Evolutionary conservation across 2,329 filamentous ascomycete species (phyloP).

Genomic region (Coniochaeta pulveracea): DNA sequence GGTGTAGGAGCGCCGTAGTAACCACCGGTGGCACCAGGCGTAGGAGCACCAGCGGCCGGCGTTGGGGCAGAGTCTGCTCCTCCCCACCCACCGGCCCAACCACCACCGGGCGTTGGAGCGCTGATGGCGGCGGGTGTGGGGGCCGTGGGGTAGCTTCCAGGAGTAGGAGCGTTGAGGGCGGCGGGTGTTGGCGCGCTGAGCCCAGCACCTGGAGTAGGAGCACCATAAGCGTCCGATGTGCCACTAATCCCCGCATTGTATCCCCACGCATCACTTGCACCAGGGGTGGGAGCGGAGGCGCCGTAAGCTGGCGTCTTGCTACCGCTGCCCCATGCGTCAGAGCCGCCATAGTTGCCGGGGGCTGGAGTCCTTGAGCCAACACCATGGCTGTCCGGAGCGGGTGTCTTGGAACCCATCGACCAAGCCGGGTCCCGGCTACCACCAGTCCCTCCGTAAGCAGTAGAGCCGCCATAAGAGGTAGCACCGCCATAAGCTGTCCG

Average conservation of each 20-base stretch:
- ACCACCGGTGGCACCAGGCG: conserved; percentile 52
- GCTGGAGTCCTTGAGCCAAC: conserved; percentile 59
- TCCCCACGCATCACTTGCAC: conserved; percentile 49
- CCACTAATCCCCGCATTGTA: conserved; percentile 40
- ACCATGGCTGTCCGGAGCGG: conserved; percentile 52
- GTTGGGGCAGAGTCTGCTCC: conserved; percentile 52
- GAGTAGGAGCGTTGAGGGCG: conserved; percentile 58
- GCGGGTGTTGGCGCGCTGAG: conserved; percentile 50
- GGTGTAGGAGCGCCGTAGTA: conserved; percentile 55
- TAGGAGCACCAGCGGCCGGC: conserved; percentile 54
- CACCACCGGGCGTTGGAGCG: conserved; percentile 59
- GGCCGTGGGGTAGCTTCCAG: conserved; percentile 55
- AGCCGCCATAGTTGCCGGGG: conserved; percentile 32
- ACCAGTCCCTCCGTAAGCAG: conserved; percentile 56
- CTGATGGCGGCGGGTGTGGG: conserved; percentile 49
- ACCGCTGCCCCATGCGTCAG: conserved; percentile 56
- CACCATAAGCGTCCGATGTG: conserved; percentile 48
- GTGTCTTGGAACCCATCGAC: conserved; percentile 66
- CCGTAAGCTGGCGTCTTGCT: conserved; percentile 72
- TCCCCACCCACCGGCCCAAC: conserved; percentile 48
- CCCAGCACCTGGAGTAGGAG: conserved; percentile 52
- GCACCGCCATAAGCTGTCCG: conserved; percentile 62
- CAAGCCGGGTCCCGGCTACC: conserved; percentile 65
- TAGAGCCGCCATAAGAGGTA: conserved; percentile 59
- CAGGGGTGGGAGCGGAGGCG: conserved; percentile 45